Evolutionary conservation across 169 alveolate species (phyloP), one percentile per base, ranked within the genome.

Genomic region (Eimeria acervulina): DNA sequence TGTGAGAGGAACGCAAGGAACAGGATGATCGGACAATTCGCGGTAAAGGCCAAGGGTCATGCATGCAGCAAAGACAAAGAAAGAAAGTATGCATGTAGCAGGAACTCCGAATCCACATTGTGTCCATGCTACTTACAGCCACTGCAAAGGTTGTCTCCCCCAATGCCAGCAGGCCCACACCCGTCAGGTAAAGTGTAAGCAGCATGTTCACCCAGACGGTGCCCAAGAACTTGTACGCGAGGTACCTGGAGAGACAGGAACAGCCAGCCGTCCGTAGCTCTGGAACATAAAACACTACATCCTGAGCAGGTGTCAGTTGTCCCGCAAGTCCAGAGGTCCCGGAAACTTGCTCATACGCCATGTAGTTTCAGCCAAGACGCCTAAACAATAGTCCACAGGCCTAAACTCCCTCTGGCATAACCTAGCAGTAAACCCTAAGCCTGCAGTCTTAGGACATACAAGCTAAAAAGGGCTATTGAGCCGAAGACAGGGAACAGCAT

Each of bases 401-500:
- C 42, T 19, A 70, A 17, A 31, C 51, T n/a, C 26, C 28, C 12
- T 10, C 17, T 51, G 1, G 33, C 47, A 70, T 28, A 36, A 70
- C 7, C 2, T 1, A 33, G 13, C n/a, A 31, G 81, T 19, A 31
- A 31, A 13, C 51, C 26, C 19, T 28, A 21, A 26, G 12, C 33
- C 19, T 19, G 0, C 1, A 26, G 40, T 0, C 8, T 10, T 42
- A 90, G 95, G 28, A 92, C 95, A 52, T 97, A 98, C 81, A 99
- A 95, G 40, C 98, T 97, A 90, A 97, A 94, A 68, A 99, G 97
- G 28, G 98, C 98, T 42, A 95, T 95, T 38, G 99, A 97, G 59
- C 99, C 99, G 88, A 98, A 95, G 31, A 98, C 78, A 19, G 99
- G 99, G 97, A 98, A 99, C 84, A 97, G 93, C 93, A 94, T 66